A percentile compares a stretch with the other conserved stretches of the same genome.
Evolutionary conservation across 805 yeast genomes (phyloP).

Genomic region (Maudiozyma pseudohumilis): DNA sequence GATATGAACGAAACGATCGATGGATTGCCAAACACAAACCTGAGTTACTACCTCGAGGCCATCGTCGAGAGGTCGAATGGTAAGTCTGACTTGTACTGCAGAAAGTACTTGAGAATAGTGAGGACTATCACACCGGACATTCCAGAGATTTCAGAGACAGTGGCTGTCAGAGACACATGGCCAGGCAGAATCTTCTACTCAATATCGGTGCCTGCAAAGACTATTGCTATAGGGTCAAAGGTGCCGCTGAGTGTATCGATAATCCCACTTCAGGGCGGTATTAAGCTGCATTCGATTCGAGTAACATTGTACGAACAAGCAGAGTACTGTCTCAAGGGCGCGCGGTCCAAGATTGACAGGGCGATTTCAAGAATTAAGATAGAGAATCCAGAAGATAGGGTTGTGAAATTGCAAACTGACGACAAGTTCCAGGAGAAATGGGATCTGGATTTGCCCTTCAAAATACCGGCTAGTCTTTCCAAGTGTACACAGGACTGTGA

Average conservation of each 20-base stretch:
- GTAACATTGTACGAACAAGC: slow-evolving; percentile 60
- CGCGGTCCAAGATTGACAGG: slow-evolving; percentile 53
- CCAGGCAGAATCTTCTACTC: slow-evolving; percentile 87
- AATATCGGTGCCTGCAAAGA: slow-evolving; percentile 76
- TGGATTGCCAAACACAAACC: slow-evolving; percentile 73
- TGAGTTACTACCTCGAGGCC: slow-evolving; percentile 66
- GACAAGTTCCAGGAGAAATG: slow-evolving; percentile 46
- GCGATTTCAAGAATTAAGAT: slow-evolving; percentile 44
- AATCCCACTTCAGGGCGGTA: slow-evolving; percentile 75
- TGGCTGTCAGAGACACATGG: slow-evolving; percentile 92
- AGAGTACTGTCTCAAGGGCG: slow-evolving; percentile 52
- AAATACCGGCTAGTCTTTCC: slow-evolving; percentile 63
- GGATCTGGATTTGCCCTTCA: slow-evolving; percentile 55
- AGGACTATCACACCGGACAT: slow-evolving; percentile 84
- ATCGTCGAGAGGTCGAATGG: slow-evolving; percentile 76
- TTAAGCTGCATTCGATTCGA: slow-evolving; percentile 64
- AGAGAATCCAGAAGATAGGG: slow-evolving; percentile 33
- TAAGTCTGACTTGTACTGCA: slow-evolving; percentile 50
- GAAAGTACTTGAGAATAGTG: slow-evolving; percentile 67
- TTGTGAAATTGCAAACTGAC: slow-evolving; percentile 20
- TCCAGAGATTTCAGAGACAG: slow-evolving; percentile 79
- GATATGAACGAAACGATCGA: slow-evolving; percentile 78
- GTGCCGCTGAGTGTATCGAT: slow-evolving; percentile 59
- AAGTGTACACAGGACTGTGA: slow-evolving; percentile 83
- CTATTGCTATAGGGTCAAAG: slow-evolving; percentile 80